Base-by-base conservation (phyloP, 768 basidiomycete genomes). In the Trametes punicea region DNA sequence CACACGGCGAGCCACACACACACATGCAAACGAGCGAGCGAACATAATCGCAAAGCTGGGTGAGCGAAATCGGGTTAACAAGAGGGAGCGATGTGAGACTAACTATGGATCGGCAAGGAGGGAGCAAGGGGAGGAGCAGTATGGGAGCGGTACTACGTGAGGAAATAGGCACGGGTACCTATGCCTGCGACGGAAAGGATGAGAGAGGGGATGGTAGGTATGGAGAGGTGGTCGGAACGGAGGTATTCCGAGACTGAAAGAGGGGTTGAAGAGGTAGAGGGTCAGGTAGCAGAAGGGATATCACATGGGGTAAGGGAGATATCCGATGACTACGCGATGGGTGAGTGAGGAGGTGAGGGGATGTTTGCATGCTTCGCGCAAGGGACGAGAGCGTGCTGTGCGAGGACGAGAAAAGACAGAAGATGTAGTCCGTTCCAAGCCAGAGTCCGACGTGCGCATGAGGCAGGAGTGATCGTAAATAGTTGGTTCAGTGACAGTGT, bases 401-500 rank as follows among this genome's bases (percentile, higher is more conserved):
- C 18, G 38, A n/a, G 26, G n/a, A n/a, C 9, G 39, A 49, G 48
- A 36, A 49, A 42, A 20, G 47, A 44, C 41, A 44, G 36, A 15
- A 46, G 25, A 45, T 25, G 11, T 29, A 51, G 56, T 57, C 50
- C 56, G 50, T 57, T 57, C 56, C 50, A n/a, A 41, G 51, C 51
- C 56, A 53, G 39, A 29, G 55, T 56, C 46, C 55, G 55, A 56
- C 47, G 47, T 49, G 55, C 46, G 55, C 46, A 29, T 55, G 55
- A 42, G 36, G 55, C 55, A 42, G 38, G 47, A 49, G 40, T 31
- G 55, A 48, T 48, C 46, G 55, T 48, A 41, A 41, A 46, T n/a
- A 46, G 38, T 46, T 27, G 54, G 25, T 20, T 47, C 27, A 39
- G 25, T 26, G 52, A 27, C 33, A 21, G 52, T 46, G 44, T 10